A percentile compares a stretch with the other conserved stretches of the same genome.
These are phyloP conservation scores for Lipomyces starkeyi DNA, from an alignment of 805 yeast genomes.

Conservation along the genomic window DNA sequence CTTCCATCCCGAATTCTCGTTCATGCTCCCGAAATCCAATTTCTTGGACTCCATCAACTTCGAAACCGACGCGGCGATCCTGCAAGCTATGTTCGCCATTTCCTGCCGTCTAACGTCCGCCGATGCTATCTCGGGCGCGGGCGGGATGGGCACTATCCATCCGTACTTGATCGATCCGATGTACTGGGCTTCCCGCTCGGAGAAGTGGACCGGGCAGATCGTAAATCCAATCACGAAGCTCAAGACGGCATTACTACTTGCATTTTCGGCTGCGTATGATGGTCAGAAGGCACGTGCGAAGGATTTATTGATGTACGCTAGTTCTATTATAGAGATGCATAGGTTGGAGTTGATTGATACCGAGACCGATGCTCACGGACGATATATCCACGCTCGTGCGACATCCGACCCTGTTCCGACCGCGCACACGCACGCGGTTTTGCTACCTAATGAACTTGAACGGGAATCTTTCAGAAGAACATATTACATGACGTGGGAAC, in stretches of 20 bases:
- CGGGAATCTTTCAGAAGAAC: constrained; percentile 31
- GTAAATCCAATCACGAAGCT: constrained; percentile 26
- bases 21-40: constrained; percentile 30
- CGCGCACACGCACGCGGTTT: constrained; percentile 11
- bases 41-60: constrained; percentile 19
- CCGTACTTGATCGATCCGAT: constrained; percentile 30
- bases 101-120: constrained; percentile 29
- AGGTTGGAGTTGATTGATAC: constrained; percentile 27
- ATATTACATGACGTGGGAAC: constrained; percentile 28
- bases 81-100: constrained; percentile 34
- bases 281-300: constrained; percentile 27
- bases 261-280: constrained; percentile 31
- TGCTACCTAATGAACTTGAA: constrained; percentile 24
- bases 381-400: constrained; percentile 7
- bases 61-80: constrained; percentile 30
- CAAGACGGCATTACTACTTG: constrained; percentile 20
- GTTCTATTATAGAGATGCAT: constrained; percentile 20
- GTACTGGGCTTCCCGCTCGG: constrained; percentile 36
- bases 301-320: constrained; percentile 20
- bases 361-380: constrained; percentile 18
- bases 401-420: constrained; percentile 3
- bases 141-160: constrained; percentile 11
- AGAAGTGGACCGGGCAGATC: constrained; percentile 25
- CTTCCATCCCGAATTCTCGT: constrained; percentile 31
- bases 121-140: neutral